These are phyloP conservation scores for Solanum hybrid DNA, from an alignment of 305 asterid genomes.

Conservation along the genomic window DNA sequence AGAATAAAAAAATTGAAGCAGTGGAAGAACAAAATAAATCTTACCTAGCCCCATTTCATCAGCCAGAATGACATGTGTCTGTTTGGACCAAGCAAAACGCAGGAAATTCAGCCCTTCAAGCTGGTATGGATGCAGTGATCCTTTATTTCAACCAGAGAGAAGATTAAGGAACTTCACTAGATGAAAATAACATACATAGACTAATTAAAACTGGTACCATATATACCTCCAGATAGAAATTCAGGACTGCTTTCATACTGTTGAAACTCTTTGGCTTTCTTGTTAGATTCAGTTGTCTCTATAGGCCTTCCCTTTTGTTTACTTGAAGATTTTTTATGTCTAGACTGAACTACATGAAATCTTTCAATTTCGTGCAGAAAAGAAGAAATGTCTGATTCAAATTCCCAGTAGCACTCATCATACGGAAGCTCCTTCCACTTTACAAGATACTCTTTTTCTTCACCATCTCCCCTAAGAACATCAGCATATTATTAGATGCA, in stretches of 20 bases:
- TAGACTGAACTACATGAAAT: constrained; percentile 51
- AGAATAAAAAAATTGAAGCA: constrained; percentile 1
- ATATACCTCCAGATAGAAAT: constrained; percentile 81
- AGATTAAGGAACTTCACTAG: constrained; percentile 9
- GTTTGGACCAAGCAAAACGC: constrained; percentile 91
- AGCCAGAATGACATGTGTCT: constrained; percentile 97
- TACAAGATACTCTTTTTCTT: constrained; percentile 81
- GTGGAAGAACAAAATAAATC: constrained; percentile 18
- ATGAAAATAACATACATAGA: constrained; percentile 9
- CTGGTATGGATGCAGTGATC: constrained; percentile 96
- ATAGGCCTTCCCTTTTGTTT: constrained; percentile 44
- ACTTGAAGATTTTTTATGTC: constrained; percentile 34
- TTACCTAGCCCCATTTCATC: constrained; percentile 99
- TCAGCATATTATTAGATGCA: constrained; percentile 14
- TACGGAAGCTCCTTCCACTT: constrained; percentile 98
- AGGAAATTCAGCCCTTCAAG: constrained; percentile 97
- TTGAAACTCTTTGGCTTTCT: constrained; percentile 75
- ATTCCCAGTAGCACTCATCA: constrained; percentile 96
- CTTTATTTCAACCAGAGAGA: constrained; percentile 32
- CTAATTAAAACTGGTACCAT: neutral
- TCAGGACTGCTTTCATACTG: constrained; percentile 80
- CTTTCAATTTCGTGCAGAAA: constrained; percentile 71
- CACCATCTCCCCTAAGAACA: constrained; percentile 49
- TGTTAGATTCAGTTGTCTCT: constrained; percentile 56
- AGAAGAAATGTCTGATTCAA: constrained; percentile 69